phyloP scores from a whole-genome alignment of 495 filamentous ascomycete species.

The Amniculicola lignicola region DNA sequence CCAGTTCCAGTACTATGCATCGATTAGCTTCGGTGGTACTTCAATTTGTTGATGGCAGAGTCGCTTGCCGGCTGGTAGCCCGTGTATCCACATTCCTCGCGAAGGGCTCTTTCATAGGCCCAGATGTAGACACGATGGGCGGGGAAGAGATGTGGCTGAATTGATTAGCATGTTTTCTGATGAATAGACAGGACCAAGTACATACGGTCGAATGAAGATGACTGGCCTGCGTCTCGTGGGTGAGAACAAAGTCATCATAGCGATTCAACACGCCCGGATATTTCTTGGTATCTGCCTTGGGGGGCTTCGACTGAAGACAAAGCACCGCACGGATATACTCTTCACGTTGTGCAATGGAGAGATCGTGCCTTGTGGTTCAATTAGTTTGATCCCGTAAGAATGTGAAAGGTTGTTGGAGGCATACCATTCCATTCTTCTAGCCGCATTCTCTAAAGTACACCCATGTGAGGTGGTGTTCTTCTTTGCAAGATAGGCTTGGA shows the following conservation, averaged over 20 bases:
- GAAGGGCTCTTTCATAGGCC: slow-evolving; percentile 33
- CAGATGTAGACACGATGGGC: slow-evolving; percentile 28
- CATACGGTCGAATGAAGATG: slow-evolving; percentile 24
- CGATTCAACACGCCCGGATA: slow-evolving; percentile 17
- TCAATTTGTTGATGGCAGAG: neutral
- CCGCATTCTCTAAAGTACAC: slow-evolving; percentile 50
- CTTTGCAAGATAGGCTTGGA: slow-evolving; percentile 26
- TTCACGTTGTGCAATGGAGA: slow-evolving; percentile 22
- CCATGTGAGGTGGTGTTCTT: slow-evolving; percentile 24
- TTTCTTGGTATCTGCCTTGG: slow-evolving; percentile 11
- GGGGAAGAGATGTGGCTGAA: slow-evolving; percentile 25
- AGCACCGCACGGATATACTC: slow-evolving; percentile 32
- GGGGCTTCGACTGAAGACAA: slow-evolving; percentile 28
- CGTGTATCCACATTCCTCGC: slow-evolving; percentile 38
- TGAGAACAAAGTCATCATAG: slow-evolving; percentile 30
- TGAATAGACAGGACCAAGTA: neutral
- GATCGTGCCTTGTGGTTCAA: slow-evolving; percentile 27
- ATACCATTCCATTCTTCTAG: slow-evolving; percentile 52
- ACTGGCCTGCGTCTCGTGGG: slow-evolving; percentile 23
- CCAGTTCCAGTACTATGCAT: slow-evolving; percentile 64
- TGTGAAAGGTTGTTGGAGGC: neutral
- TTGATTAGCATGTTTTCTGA: neutral
- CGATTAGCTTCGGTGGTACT: neutral
- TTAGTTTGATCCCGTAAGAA: too few relatives aligned
- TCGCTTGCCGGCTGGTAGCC: slow-evolving; percentile 30